Evolutionary conservation across 495 filamentous ascomycete genomes (phyloP), one percentile per base, ranked within the genome.

Genomic region (Cudoniella acicularis): DNA sequence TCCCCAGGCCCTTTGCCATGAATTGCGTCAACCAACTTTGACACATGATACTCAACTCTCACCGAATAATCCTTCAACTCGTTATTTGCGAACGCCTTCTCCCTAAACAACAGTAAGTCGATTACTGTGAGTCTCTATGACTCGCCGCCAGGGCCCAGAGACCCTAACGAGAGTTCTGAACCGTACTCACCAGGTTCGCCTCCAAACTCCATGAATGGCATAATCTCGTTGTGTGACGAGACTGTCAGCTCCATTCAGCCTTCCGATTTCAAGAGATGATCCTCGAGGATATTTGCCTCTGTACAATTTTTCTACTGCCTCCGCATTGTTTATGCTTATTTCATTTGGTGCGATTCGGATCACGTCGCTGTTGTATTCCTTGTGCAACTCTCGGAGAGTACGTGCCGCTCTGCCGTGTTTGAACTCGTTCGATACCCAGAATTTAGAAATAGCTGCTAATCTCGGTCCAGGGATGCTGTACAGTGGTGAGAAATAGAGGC

Each of bases 291-390:
- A 63, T n/a, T 49, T 60, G 16, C 59, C 56, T 36, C 49, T 49
- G 21, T 36, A 59, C 10, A 60, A 52, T 27, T 63, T 53, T 23
- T 54, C 49, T 27, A 67, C 23, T 4, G 61, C 64, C 25, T 67
- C 61, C 11, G 57, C 64, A 52, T 64, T 57, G 20, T 17, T 64
- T 0, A 67, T 52, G 18, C 40, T 51, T 13, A 67, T 21, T 24
- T 67, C 62, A 49, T 67, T 62, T 3, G 64, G 64, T 1, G 57
- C 64, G 16, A 60, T 64, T 18, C 64, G 57, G 8, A 67, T 36
- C 16, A 67, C 53, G 45, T 64, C 62, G 9, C 61, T 59, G n/a
- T 49, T 36, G 43, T 64, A 42, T 21, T 57, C n/a, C 49, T 53
- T 49, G 26, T 64, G 62, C 9, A 64, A 30, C 8, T 46, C 21